Evolutionary conservation across 2,329 filamentous ascomycete species (phyloP).

Genomic region (Ascochyta clinopodiicola): DNA sequence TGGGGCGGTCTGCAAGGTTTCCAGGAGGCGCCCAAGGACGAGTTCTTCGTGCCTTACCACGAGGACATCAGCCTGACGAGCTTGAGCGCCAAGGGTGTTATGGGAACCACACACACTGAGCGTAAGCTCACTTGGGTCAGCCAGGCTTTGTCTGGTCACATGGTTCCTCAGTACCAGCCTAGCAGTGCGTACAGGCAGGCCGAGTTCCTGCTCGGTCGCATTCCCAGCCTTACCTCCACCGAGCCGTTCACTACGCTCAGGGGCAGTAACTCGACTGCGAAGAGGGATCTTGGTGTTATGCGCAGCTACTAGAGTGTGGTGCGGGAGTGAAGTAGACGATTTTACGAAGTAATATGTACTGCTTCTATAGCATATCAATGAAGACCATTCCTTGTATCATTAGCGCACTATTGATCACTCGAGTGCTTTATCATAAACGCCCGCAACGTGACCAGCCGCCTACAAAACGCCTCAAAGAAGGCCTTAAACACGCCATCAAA

Average conservation of each 20-base stretch:
- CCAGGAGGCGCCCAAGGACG: slow-evolving; percentile 63
- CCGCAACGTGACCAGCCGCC: no score
- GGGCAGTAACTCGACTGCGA: slow-evolving; percentile 13
- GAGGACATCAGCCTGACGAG: slow-evolving; percentile 53
- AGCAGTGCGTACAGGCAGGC: slow-evolving; percentile 73
- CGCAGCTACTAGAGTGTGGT: background rate
- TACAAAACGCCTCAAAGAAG: no score
- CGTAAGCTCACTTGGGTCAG: slow-evolving; percentile 75
- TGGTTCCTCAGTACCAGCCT: slow-evolving; percentile 71
- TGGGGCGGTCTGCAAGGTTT: slow-evolving; percentile 77
- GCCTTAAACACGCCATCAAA: no score
- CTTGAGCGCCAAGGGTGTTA: slow-evolving; percentile 68
- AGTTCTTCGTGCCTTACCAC: slow-evolving; percentile 74
- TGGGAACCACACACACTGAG: slow-evolving; percentile 76
- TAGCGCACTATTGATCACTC: no score
- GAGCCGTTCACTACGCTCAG: slow-evolving; percentile 40
- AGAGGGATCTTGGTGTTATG: slow-evolving; percentile 22
- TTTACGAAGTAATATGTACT: slow-evolving; percentile 3
- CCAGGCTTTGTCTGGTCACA: slow-evolving; percentile 71
- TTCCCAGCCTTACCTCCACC: slow-evolving; percentile 59
- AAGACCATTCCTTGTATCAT: background rate
- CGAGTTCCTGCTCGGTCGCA: slow-evolving; percentile 76
- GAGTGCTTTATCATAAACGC: no score
- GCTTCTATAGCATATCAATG: background rate
- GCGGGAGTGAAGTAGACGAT: background rate